These are phyloP conservation scores for Cynara cardunculus DNA, from an alignment of 129 eudicot species.

Conservation along the genomic window DNA sequence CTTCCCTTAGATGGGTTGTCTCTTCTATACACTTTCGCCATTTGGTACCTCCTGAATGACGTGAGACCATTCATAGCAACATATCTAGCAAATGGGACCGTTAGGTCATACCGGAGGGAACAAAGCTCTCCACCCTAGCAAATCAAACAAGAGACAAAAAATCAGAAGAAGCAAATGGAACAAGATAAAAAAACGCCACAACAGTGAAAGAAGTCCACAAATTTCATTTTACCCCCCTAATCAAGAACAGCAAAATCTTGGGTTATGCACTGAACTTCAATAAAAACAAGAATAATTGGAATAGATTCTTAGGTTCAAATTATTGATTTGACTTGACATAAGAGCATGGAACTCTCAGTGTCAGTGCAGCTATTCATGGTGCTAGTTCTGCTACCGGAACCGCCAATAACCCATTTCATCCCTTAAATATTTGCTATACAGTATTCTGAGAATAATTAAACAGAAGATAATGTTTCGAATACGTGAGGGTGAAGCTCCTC, in stretches of 20 bases:
- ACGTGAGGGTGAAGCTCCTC: neutral
- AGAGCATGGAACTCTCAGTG: neutral
- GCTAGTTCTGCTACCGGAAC: neutral
- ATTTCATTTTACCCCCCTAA: neutral
- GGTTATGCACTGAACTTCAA: neutral
- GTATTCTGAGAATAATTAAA: neutral
- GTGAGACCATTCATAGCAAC: slow-evolving; percentile 91
- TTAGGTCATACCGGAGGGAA: slow-evolving; percentile 88
- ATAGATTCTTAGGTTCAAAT: neutral
- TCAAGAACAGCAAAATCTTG: neutral
- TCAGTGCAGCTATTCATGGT: neutral
- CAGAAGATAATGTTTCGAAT: neutral
- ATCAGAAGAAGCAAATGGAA: neutral
- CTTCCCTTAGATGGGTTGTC: slow-evolving; percentile 97
- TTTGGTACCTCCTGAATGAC: slow-evolving; percentile 83
- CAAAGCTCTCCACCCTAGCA: slow-evolving; percentile 98
- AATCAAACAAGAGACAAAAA: neutral
- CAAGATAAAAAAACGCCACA: neutral
- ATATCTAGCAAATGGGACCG: slow-evolving; percentile 93
- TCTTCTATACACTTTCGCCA: slow-evolving; percentile 89
- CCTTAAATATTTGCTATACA: neutral
- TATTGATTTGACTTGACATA: neutral
- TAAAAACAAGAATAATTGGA: neutral
- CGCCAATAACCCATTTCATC: neutral
- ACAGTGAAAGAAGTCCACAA: neutral